phyloP scores from a whole-genome alignment of 371 early-diverging fungal genomes.

The Batkoa obscura region DNA sequence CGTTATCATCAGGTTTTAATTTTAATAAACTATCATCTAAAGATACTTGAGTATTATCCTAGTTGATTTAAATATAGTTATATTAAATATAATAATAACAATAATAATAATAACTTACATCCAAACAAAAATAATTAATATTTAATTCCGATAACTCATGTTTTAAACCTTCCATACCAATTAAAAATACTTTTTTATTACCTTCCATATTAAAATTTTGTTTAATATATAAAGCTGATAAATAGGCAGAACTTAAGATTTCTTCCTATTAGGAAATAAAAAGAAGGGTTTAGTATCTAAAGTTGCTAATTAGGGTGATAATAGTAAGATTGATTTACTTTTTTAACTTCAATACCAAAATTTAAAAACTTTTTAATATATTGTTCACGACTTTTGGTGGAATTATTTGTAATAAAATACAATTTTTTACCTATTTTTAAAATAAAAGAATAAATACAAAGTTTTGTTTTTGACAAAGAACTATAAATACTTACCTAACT shows the following conservation, averaged over 20 bases:
- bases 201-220: constrained; percentile 52
- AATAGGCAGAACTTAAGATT: constrained; percentile 86
- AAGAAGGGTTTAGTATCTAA: neutral
- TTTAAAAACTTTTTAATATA: constrained; percentile 65
- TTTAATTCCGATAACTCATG: constrained; percentile 68
- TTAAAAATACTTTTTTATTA: constrained; percentile 74
- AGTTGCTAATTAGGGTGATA: no score
- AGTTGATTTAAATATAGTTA: neutral
- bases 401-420: constrained; percentile 93
- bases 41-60: neutral
- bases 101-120: constrained; percentile 16
- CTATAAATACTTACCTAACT: constrained; percentile 7
- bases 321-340: constrained; percentile 22
- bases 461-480: neutral
- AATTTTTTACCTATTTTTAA: constrained; percentile 48
- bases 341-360: constrained; percentile 49
- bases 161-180: constrained; percentile 75
- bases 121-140: constrained; percentile 32
- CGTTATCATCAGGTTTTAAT: neutral
- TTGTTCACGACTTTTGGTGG: constrained; percentile 61
- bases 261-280: constrained; percentile 37
- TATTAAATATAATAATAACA: constrained; percentile 1
- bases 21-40: neutral
- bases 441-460: neutral
- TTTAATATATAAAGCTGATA: constrained; percentile 80